phyloP scores from a whole-genome alignment of 2,329 filamentous ascomycete species.

The Pseudogymnoascus sp. region DNA sequence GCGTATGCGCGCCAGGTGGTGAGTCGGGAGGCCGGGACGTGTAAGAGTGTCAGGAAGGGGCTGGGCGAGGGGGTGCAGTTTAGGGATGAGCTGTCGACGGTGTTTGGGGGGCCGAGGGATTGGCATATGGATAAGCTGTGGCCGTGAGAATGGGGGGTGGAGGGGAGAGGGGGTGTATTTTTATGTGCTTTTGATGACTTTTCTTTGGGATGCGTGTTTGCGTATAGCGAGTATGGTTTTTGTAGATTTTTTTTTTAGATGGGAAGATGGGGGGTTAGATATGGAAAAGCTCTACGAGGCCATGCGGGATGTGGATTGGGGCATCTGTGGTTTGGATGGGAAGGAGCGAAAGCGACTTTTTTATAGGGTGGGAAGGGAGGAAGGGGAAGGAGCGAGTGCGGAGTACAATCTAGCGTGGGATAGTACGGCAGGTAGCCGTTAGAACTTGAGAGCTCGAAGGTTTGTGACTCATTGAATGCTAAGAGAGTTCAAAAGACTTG shows the following conservation, averaged over 20 bases:
- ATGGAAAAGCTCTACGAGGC: neutral
- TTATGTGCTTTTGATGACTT: neutral
- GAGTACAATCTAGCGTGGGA: neutral
- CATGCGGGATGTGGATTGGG: too few relatives aligned
- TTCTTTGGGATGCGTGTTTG: neutral
- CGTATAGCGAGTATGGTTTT: neutral
- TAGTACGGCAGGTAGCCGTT: neutral
- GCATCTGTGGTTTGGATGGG: neutral
- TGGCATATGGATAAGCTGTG: neutral
- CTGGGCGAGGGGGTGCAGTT: neutral
- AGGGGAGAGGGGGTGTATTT: neutral
- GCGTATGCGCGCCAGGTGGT: conserved; percentile 20
- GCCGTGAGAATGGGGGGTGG: neutral
- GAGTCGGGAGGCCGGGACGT: neutral
- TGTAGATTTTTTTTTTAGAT: neutral
- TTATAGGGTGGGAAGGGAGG: neutral
- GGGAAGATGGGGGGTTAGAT: neutral
- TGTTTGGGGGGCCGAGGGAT: neutral
- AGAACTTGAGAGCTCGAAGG: neutral
- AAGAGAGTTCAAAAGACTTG: neutral
- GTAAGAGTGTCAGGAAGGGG: neutral
- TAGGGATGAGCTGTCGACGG: neutral
- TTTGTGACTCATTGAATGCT: neutral
- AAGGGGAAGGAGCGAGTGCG: neutral
- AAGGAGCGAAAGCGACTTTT: neutral